Base-by-base conservation (phyloP, 331 rosid species). In the Saraca asoca region DNA sequence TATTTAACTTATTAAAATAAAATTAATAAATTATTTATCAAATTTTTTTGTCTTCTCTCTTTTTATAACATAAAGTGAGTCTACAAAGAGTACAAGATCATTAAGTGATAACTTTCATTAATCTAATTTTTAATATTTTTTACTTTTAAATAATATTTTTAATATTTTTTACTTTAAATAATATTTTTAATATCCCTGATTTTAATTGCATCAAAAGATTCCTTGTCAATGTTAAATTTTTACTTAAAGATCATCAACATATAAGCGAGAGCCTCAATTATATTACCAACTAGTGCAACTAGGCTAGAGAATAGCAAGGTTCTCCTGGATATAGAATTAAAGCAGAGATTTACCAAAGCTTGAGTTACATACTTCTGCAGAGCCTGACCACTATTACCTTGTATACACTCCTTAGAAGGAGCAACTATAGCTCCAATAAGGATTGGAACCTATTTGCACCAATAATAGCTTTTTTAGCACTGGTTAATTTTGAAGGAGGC, bases 361-460 rank as follows among this genome's bases (percentile, higher is more conserved):
- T 44, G 81, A 55, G 91, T 84, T 76, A 97, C 85, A 62, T 90
- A 97, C 79, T 79, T 85, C 68, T 87, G 98, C 51, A 93, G 77
- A 59, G 90, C 82, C 78, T 73, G 95, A n/a, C n/a, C n/a, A n/a
- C n/a, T n/a, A n/a, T n/a, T n/a, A n/a, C n/a, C n/a, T n/a, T n/a
- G n/a, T n/a, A 93, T 93, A 67, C 95, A 82, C 80, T 93, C 98
- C 61, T 83, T 87, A 57, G 98, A 90, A 65, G 98, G 98, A 85
- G 98, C 96, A 82, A 93, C 97, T 70, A 93, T 76, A 37, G 98
- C 95, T 52, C 88, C 93, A 72, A 93, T 90, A 51, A 93, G 97
- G 80, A 90, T 84, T 24, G 85, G 85, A 74, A 85, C 61, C 98
- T 97, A 54, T 78, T 82, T 70, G 78, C 90, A 58, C 75, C 78